Conservation (phyloP, 1,284 basidiomycete species). For the Ustilago shanxiensis region DNA sequence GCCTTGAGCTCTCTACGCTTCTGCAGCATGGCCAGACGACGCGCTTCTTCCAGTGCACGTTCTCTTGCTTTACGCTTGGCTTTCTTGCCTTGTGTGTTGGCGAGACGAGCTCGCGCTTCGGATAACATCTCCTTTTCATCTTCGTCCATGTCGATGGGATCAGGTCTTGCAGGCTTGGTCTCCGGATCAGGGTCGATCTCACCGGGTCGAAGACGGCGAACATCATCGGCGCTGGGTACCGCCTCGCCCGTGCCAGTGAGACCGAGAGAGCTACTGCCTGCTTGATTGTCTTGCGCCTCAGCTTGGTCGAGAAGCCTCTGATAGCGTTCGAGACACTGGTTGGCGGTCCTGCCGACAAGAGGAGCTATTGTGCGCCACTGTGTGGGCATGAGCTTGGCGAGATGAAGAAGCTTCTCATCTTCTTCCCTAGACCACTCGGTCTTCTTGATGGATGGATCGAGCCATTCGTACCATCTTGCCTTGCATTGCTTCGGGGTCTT, state of each 20-base stretch:
- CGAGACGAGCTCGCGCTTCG: conserved; percentile 95
- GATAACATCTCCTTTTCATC: conserved; percentile 99
- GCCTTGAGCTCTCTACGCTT: conserved; percentile 98
- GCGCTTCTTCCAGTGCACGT: conserved; percentile 84
- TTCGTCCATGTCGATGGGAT: conserved; percentile 99
- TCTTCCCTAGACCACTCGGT: conserved; percentile 87
- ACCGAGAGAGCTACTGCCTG: conserved; percentile 72
- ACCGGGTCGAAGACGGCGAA: conserved; percentile 88
- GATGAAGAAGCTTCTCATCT: conserved; percentile 97
- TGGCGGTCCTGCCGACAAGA: conserved; percentile 98
- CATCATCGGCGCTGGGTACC: conserved; percentile 90
- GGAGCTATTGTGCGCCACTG: conserved; percentile 99
- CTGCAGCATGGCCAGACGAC: conserved; percentile 92
- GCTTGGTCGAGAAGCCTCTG: conserved; percentile 98
- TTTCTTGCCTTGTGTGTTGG: conserved; percentile 99
- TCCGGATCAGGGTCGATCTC: conserved; percentile 99
- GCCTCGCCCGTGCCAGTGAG: conserved; percentile 82
- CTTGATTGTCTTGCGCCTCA: conserved; percentile 71
- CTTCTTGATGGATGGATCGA: conserved; percentile 99
- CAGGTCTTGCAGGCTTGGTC: conserved; percentile 95
- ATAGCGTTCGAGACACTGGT: conserved; percentile 97
- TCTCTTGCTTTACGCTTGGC: conserved; percentile 98
- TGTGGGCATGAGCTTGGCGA: conserved; percentile 99
- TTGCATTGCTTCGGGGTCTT: conserved; percentile 99
- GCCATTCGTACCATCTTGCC: conserved; percentile 98